Conservation (phyloP, 129 eudicot genomes). For the Lonicera japonica region DNA sequence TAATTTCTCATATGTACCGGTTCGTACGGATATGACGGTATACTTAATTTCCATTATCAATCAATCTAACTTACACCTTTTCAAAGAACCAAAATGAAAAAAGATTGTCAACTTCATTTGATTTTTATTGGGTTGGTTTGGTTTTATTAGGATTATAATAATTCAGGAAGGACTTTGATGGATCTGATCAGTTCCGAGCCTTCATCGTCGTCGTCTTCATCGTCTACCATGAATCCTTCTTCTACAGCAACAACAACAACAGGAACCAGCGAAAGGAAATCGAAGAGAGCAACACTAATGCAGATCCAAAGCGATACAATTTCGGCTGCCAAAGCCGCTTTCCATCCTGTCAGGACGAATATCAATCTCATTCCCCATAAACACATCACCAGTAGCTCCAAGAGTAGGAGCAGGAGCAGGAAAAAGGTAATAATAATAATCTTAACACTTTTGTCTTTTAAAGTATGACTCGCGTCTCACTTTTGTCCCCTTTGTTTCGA, state of each 20-base stretch:
- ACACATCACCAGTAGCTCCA: conserved; percentile 12
- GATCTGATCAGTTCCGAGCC: conserved; percentile 85
- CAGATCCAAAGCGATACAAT: conserved; percentile 96
- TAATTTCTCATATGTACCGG: no score
- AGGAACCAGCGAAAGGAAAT: conserved; percentile 48
- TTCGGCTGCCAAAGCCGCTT: conserved; percentile 34
- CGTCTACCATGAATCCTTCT: conserved; percentile 27
- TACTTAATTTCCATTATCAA: no score
- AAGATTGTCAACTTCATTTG: no score
- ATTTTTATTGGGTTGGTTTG: no score
- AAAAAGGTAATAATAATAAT: no score
- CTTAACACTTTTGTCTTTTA: no score
- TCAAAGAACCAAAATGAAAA: no score
- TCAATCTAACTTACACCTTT: no score
- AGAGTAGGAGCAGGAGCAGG: conserved; percentile 10
- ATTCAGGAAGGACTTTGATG: conserved; percentile 87
- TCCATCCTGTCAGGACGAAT: conserved; percentile 24
- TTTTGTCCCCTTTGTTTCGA: no score
- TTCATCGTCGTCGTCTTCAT: conserved; percentile 37
- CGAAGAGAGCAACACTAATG: conserved; percentile 74
- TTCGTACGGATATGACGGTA: no score
- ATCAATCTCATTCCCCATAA: conserved; percentile 11
- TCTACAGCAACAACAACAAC: conserved; percentile 23
- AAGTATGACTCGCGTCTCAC: no score
- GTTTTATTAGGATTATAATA: no score